These are phyloP conservation scores for Camelina neglecta DNA, from an alignment of 345 rosid species.

Conservation along the genomic window DNA sequence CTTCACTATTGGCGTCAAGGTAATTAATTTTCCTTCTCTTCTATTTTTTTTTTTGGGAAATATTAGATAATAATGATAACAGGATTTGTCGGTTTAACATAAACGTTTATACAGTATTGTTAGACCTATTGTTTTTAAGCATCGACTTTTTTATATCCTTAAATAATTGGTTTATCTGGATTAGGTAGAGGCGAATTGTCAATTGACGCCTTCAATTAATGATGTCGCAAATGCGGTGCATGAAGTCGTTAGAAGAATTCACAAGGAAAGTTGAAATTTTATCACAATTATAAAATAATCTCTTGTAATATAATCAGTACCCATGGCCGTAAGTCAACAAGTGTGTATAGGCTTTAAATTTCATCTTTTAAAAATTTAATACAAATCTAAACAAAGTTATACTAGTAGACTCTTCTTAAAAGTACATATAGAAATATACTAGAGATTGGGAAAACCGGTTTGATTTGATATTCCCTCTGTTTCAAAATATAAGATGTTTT, in stretches of 20 bases:
- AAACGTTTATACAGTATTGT: neutral
- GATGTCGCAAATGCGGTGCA: slow-evolving; percentile 39
- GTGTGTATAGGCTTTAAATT: too few species aligned
- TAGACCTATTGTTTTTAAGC: neutral
- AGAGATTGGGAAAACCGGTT: too few species aligned
- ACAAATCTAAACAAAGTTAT: too few species aligned
- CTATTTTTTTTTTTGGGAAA: neutral
- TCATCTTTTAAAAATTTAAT: too few species aligned
- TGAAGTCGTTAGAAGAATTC: slow-evolving; percentile 39
- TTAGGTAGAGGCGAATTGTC: slow-evolving; percentile 31
- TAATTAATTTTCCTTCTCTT: slow-evolving; percentile 11
- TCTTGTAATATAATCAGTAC: too few species aligned
- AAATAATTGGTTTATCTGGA: neutral
- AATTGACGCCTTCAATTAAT: slow-evolving; percentile 26
- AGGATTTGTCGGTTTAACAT: neutral
- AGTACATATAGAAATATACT: too few species aligned
- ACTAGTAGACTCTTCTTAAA: too few species aligned
- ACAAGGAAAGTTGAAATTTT: neutral
- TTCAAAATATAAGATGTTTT: too few species aligned
- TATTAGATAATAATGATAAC: neutral
- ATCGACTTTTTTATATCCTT: too few species aligned
- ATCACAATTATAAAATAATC: too few species aligned
- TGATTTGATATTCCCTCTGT: too few species aligned
- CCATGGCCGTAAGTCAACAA: too few species aligned
- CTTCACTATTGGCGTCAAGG: slow-evolving; percentile 67